phyloP scores from a whole-genome alignment of 257 asterid genomes.

The Parsonsia alboflavescens region DNA sequence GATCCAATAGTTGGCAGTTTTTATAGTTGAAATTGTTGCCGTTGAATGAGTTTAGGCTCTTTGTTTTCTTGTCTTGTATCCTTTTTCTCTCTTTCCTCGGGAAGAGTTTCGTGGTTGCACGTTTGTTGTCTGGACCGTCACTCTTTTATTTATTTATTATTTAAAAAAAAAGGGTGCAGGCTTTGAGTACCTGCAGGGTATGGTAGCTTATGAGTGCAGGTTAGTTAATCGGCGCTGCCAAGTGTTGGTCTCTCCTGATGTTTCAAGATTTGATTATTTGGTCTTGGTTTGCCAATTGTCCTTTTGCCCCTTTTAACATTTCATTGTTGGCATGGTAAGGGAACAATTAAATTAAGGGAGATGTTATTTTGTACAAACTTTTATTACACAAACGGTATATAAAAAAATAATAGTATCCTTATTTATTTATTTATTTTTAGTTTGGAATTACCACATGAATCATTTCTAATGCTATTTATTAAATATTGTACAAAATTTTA shows the following conservation, averaged over 20 bases:
- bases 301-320: too few species aligned
- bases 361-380: too few species aligned
- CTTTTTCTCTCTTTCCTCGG: not conserved
- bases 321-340: too few species aligned
- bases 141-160: not conserved
- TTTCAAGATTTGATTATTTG: not conserved
- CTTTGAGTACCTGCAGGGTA: too few species aligned
- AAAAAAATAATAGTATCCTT: too few species aligned
- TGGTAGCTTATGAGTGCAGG: not conserved
- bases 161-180: not conserved
- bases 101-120: slow-evolving; percentile 15
- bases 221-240: not conserved
- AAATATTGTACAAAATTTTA: too few species aligned
- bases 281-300: not conserved
- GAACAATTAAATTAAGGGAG: too few species aligned
- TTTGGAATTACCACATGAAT: too few species aligned
- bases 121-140: slow-evolving; percentile 11
- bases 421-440: too few species aligned
- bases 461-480: too few species aligned
- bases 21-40: slow-evolving; percentile 7
- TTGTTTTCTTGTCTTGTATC: not conserved
- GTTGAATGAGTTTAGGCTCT: not conserved
- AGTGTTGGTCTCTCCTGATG: not conserved
- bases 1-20: slow-evolving; percentile 28
- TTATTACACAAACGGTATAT: too few species aligned